Percentiles rank a stretch among this genome's conserved stretches.
These are phyloP conservation scores for Phytophthora pinifolia DNA, from an alignment of 352 stramenopile species.

Conservation along the genomic window DNA sequence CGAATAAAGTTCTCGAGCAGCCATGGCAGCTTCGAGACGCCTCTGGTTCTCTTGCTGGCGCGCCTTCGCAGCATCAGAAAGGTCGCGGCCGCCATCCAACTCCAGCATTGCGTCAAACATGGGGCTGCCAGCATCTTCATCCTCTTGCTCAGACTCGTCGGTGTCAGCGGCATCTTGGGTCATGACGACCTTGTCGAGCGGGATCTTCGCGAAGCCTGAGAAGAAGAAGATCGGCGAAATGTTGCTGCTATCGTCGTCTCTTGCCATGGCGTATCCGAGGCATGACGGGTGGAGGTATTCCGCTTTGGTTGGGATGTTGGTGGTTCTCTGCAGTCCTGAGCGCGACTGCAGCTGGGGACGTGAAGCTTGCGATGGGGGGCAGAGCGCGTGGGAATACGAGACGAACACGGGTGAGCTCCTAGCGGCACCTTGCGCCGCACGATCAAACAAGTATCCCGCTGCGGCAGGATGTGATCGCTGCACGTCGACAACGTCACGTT, in stretches of 20 bases:
- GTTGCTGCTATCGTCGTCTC: constrained; percentile 34
- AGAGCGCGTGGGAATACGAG: constrained; percentile 49
- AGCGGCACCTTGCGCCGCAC: not conserved
- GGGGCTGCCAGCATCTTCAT: constrained; percentile 13
- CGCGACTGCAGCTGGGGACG: constrained; percentile 14
- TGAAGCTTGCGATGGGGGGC: constrained; percentile 36
- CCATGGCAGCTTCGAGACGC: constrained; percentile 38
- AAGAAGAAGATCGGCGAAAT: constrained; percentile 77
- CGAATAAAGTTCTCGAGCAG: constrained; percentile 22
- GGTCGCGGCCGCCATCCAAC: constrained; percentile 6
- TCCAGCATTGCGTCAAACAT: constrained; percentile 10
- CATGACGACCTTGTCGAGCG: constrained; percentile 48
- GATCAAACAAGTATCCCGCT: constrained; percentile 56
- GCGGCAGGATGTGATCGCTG: constrained; percentile 50
- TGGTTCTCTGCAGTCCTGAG: constrained; percentile 18
- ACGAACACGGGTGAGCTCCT: constrained; percentile 52
- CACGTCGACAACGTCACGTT: constrained; percentile 58
- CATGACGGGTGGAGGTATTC: constrained; percentile 57
- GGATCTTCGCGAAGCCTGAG: constrained; percentile 56
- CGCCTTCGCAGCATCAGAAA: constrained; percentile 18
- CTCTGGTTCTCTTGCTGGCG: constrained; percentile 28
- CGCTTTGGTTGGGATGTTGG: constrained; percentile 23
- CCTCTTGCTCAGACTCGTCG: constrained; percentile 28
- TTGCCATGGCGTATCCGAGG: constrained; percentile 49
- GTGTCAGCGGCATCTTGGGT: constrained; percentile 34